These are phyloP conservation scores for Naganishia randhawae DNA, from an alignment of 768 basidiomycete genomes.

Conservation along the genomic window DNA sequence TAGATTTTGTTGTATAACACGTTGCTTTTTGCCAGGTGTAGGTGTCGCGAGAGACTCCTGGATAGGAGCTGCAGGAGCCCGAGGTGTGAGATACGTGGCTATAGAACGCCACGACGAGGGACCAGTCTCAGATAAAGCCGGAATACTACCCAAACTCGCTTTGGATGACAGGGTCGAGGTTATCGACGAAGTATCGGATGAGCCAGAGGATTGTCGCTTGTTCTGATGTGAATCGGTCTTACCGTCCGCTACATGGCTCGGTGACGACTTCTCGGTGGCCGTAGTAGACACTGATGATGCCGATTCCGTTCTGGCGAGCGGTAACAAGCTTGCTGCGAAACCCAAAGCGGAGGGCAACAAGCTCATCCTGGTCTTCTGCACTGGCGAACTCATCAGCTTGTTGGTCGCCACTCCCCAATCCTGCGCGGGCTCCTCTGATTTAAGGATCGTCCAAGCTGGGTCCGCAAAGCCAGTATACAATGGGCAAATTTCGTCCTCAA, in stretches of 20 bases:
- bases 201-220: neutral
- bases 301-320: neutral
- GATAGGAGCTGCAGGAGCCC: neutral
- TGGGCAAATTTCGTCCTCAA: neutral
- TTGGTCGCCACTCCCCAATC: neutral
- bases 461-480: neutral
- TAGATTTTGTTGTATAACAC: neutral
- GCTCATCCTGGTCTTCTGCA: slow-evolving; percentile 8
- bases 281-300: neutral
- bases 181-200: slow-evolving; percentile 5
- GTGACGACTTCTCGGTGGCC: neutral
- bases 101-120: slow-evolving; percentile 3
- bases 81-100: neutral
- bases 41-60: slow-evolving; percentile 11
- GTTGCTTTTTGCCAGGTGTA: slow-evolving; percentile 5
- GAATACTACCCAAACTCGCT: neutral
- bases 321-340: slow-evolving; percentile 16
- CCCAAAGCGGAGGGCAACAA: slow-evolving; percentile 16
- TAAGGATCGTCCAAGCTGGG: neutral
- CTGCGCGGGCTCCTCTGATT: neutral
- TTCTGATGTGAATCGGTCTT: neutral
- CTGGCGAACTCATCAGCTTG: neutral
- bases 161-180: neutral
- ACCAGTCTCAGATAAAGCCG: neutral
- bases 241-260: neutral